A percentile compares a stretch with the other conserved stretches of the same genome.
phyloP scores from a whole-genome alignment of 1,284 basidiomycete species.

The Pseudozyma thailandica region DNA sequence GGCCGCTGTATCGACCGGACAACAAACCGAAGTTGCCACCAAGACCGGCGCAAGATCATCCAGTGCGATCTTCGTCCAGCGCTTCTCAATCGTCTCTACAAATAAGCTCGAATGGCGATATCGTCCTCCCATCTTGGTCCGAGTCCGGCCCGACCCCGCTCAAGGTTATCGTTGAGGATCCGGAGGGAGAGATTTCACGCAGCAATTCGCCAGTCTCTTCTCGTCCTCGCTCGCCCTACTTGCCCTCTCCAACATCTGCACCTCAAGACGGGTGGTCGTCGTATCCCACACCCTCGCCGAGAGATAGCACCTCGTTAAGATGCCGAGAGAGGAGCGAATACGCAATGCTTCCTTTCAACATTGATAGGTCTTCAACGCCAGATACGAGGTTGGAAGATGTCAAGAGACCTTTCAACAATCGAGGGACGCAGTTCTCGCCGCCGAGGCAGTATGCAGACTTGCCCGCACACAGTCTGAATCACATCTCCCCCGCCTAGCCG shows the following conservation, averaged over 20 bases:
- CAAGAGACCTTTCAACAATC: conserved; percentile 39
- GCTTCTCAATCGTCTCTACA: conserved; percentile 13
- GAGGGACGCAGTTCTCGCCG: neutral
- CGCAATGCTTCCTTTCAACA: conserved; percentile 32
- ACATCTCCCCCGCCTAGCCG: too few relatives aligned
- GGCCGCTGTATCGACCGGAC: conserved; percentile 38
- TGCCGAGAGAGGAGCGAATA: conserved; percentile 34
- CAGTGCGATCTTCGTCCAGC: conserved; percentile 18
- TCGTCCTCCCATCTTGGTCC: conserved; percentile 47
- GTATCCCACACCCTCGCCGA: conserved; percentile 13
- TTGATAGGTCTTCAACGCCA: conserved; percentile 47
- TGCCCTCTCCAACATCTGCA: conserved; percentile 4
- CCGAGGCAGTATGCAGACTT: conserved; percentile 1
- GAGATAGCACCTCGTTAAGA: conserved; percentile 35
- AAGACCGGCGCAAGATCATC: conserved; percentile 31
- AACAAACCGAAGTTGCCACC: conserved; percentile 41
- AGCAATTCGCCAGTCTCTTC: conserved; percentile 21
- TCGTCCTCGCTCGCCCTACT: conserved; percentile 19
- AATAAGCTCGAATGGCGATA: conserved; percentile 40
- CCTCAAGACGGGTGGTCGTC: conserved; percentile 19
- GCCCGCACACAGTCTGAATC: too few relatives aligned
- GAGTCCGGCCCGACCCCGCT: conserved; percentile 42
- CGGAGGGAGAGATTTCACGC: conserved; percentile 27
- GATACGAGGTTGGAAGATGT: conserved; percentile 47
- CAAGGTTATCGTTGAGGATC: conserved; percentile 50